These are phyloP conservation scores for Nothopassalora personata DNA, from an alignment of 2,329 filamentous ascomycete genomes.

Conservation along the genomic window DNA sequence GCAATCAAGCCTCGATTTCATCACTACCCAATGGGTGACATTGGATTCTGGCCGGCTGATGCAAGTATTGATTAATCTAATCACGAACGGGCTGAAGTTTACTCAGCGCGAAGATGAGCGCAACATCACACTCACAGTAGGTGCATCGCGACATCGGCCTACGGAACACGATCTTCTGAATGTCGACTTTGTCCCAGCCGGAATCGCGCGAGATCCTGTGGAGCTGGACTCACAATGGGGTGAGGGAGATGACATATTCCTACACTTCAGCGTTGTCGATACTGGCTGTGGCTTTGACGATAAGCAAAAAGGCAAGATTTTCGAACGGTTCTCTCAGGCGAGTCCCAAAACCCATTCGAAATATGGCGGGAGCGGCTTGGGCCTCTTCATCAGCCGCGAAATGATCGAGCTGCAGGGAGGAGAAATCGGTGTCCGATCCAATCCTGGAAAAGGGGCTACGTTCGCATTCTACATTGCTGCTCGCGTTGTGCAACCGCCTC, in stretches of 20 bases:
- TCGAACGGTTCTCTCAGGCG: conserved; percentile 64
- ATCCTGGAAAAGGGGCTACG: conserved; percentile 54
- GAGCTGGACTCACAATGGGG: conserved; percentile 1
- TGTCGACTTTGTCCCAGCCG: conserved; percentile 18
- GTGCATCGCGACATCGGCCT: conserved; percentile 12
- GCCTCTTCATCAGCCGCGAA: conserved; percentile 62
- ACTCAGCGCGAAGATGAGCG: conserved; percentile 17
- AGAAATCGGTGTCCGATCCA: conserved; percentile 59
- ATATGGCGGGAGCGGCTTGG: conserved; percentile 66
- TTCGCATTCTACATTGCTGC: conserved; percentile 64
- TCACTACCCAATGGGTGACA: conserved; percentile 15
- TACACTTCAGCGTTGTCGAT: conserved; percentile 26
- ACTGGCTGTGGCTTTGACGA: conserved; percentile 36
- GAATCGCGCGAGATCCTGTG: conserved; percentile 14
- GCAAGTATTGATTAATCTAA: conserved; percentile 27
- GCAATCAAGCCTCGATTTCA: conserved; percentile 1
- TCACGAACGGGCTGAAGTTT: conserved; percentile 28
- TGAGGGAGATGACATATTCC: conserved; percentile 13
- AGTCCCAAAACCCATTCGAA: conserved; percentile 61
- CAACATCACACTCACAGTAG: conserved; percentile 16
- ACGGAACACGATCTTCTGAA: conserved; percentile 18
- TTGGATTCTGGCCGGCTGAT: conserved; percentile 22
- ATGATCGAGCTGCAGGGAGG: conserved; percentile 65
- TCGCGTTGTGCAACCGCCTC: conserved; percentile 28
- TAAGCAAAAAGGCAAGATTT: conserved; percentile 45